Percentiles rank a stretch among this genome's conserved stretches.
These are phyloP conservation scores for Adansonia gregorii DNA, from an alignment of 441 rosid genomes.

Conservation along the genomic window DNA sequence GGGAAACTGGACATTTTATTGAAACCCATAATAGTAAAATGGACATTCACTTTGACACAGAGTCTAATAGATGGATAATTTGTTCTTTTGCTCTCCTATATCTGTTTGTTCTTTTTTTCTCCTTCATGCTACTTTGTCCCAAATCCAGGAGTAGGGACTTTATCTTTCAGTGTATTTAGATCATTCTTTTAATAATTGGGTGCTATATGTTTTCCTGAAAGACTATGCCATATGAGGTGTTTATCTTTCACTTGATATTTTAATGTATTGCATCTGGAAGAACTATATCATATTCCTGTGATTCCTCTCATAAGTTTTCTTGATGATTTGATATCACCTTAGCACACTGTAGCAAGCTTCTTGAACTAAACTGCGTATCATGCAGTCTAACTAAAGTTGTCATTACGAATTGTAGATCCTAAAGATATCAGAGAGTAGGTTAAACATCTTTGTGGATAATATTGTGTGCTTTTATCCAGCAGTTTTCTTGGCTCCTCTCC, in stretches of 20 bases:
- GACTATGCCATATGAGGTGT: neutral
- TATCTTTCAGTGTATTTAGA: neutral
- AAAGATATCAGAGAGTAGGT: neutral
- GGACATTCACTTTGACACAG: neutral
- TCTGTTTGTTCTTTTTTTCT: neutral
- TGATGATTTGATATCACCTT: neutral
- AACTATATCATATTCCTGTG: neutral
- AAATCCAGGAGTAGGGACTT: slow-evolving; percentile 18
- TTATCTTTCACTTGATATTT: neutral
- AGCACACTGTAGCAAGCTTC: neutral
- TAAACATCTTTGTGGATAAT: neutral
- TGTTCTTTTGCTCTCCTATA: neutral
- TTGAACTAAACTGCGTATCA: neutral
- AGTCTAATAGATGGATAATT: slow-evolving; percentile 5
- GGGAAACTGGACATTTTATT: neutral
- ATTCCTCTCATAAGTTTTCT: neutral
- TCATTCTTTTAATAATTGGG: neutral
- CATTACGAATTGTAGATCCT: neutral
- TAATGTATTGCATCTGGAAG: slow-evolving; percentile 10
- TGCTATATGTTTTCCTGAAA: neutral
- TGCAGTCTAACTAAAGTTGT: neutral
- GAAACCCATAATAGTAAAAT: neutral
- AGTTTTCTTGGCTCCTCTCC: neutral
- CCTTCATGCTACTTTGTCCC: slow-evolving; percentile 1
- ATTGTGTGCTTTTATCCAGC: too few species aligned